These are phyloP conservation scores for Neonectria magnoliae DNA, from an alignment of 2,329 filamentous ascomycete species.

Conservation along the genomic window DNA sequence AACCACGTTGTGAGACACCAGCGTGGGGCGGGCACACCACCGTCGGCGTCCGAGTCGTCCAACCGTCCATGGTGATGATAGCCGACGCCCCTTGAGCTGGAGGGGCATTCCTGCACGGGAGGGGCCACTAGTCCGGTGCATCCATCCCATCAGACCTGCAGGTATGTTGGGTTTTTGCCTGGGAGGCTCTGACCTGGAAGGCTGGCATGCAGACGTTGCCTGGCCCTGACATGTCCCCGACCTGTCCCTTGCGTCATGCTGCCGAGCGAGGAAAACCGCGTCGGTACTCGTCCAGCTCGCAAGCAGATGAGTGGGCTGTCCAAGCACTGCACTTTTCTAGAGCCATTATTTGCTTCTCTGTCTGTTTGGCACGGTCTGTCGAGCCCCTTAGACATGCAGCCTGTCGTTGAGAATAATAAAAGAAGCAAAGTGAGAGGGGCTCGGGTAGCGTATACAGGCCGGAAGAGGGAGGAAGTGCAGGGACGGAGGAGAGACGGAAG, in stretches of 20 bases:
- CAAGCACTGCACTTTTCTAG: conserved; percentile 22
- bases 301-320: neutral
- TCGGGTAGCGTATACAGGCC: neutral
- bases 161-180: conserved; percentile 32
- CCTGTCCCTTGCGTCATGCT: conserved; percentile 38
- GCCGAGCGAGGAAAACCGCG: neutral
- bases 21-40: conserved; percentile 39
- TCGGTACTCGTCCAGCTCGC: neutral
- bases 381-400: conserved; percentile 13
- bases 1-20: conserved; percentile 39
- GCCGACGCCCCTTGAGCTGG: conserved; percentile 38
- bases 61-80: conserved; percentile 32
- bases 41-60: conserved; percentile 32
- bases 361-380: conserved; percentile 19
- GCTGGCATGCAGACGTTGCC: conserved; percentile 38
- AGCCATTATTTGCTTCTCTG: neutral
- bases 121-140: conserved; percentile 34
- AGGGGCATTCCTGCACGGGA: conserved; percentile 44
- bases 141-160: conserved; percentile 38
- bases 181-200: conserved; percentile 29
- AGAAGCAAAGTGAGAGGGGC: conserved; percentile 17
- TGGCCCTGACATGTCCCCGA: conserved; percentile 34
- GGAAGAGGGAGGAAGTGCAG: neutral
- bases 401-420: conserved; percentile 16
- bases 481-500: neutral